These are phyloP conservation scores for Macadamia tetraphylla DNA, from an alignment of 164 flowering plant species.

Conservation along the genomic window DNA sequence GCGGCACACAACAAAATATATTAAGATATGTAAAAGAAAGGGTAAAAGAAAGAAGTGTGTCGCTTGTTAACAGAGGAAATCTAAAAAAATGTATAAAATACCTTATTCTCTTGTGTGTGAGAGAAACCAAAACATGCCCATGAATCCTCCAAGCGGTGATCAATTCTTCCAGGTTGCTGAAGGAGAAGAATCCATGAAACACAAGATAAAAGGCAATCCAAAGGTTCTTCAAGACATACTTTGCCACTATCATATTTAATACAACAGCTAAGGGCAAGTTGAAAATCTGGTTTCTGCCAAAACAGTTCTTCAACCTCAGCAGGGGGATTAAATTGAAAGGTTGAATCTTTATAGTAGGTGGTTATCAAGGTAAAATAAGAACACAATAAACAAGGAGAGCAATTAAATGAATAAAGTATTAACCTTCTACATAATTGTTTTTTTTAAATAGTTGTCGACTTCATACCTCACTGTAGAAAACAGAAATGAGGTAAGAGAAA, in stretches of 20 bases:
- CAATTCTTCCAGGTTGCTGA: constrained; percentile 47
- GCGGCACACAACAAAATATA: no score
- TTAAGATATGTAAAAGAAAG: no score
- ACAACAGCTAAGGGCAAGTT: constrained; percentile 41
- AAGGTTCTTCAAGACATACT: constrained; percentile 58
- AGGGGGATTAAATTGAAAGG: background rate
- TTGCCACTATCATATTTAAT: constrained; percentile 55
- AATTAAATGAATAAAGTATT: no score
- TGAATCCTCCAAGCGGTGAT: constrained; percentile 37
- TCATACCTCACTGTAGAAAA: constrained; percentile 58
- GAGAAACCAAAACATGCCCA: constrained; percentile 79
- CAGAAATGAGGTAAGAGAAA: constrained; percentile 75
- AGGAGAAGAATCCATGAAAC: constrained; percentile 76
- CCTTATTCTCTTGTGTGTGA: constrained; percentile 87
- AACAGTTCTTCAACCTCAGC: background rate
- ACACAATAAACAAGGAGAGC: no score
- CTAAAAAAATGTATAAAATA: constrained; percentile 13
- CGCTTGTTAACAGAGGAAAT: no score
- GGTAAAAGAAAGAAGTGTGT: no score
- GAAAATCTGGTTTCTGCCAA: constrained; percentile 46
- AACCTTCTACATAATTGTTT: background rate
- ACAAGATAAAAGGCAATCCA: constrained; percentile 71
- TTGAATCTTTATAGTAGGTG: background rate
- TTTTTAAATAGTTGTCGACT: background rate
- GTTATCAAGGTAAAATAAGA: no score